Conservation (phyloP, 139 green algal species). For the Monoraphidium neglectum region DNA sequence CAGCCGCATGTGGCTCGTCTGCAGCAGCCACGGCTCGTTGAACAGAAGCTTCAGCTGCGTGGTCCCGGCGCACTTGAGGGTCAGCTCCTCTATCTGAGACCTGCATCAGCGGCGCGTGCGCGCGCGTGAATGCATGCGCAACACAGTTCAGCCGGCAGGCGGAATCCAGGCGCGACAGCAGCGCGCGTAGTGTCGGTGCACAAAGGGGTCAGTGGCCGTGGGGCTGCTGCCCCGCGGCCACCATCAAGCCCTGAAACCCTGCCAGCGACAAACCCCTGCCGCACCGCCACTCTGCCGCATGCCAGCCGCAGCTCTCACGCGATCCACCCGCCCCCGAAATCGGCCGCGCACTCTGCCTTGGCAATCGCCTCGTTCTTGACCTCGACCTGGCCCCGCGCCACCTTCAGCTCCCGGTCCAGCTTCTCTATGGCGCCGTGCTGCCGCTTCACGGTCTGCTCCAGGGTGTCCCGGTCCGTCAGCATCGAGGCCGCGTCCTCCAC, state of each 20-base stretch:
- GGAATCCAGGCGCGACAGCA: too few relatives aligned
- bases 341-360: constrained; percentile 34
- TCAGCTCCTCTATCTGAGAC: constrained; percentile 54
- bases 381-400: constrained; percentile 46
- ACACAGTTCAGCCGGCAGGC: too few relatives aligned
- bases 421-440: constrained; percentile 58
- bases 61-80: constrained; percentile 36
- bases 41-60: constrained; percentile 63
- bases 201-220: too few relatives aligned
- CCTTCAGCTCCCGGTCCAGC: constrained; percentile 55
- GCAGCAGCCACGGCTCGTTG: constrained; percentile 56
- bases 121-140: too few relatives aligned
- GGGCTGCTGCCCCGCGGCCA: too few relatives aligned
- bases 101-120: too few relatives aligned
- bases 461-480: constrained; percentile 41
- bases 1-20: constrained; percentile 20
- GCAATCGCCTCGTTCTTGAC: constrained; percentile 41
- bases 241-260: too few relatives aligned
- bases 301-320: background rate
- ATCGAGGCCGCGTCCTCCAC: too few relatives aligned
- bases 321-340: background rate
- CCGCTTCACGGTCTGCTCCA: constrained; percentile 45
- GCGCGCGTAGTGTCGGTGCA: too few relatives aligned
- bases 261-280: too few relatives aligned
- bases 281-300: background rate